Evolutionary conservation across 257 asterid species (phyloP).

Genomic region (Marsdenia floribunda): DNA sequence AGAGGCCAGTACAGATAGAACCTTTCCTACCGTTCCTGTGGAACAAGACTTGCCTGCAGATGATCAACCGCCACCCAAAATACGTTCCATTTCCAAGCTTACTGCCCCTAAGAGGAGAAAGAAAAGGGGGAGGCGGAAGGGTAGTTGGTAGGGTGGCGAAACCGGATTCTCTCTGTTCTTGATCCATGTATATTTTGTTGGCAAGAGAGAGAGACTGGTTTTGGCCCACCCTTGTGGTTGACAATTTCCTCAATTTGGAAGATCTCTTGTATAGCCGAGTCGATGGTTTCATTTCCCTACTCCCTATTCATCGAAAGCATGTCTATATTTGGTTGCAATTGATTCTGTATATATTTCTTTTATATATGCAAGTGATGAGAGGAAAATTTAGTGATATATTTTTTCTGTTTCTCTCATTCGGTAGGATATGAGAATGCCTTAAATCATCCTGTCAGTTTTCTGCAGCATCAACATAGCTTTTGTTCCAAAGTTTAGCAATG

Average conservation of each 20-base stretch:
- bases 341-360: neutral
- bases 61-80: constrained; percentile 41
- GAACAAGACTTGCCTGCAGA: constrained; percentile 35
- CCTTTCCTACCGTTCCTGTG: constrained; percentile 24
- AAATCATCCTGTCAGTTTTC: neutral
- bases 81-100: constrained; percentile 48
- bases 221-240: too few species aligned
- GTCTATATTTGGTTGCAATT: neutral
- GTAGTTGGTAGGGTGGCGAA: constrained; percentile 33
- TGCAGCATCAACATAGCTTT: neutral
- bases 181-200: neutral
- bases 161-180: constrained; percentile 24
- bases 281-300: too few species aligned
- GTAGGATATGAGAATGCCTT: neutral
- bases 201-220: neutral
- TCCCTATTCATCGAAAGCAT: neutral
- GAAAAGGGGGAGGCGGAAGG: constrained; percentile 48
- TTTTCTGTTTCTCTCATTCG: neutral
- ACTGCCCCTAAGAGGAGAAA: constrained; percentile 49
- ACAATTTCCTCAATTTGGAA: neutral
- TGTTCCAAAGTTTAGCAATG: neutral
- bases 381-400: neutral
- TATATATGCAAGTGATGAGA: neutral
- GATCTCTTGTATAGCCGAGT: neutral
- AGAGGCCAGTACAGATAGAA: constrained; percentile 22